phyloP scores from a whole-genome alignment of 352 stramenopile genomes.

The Pythium brassicae region DNA sequence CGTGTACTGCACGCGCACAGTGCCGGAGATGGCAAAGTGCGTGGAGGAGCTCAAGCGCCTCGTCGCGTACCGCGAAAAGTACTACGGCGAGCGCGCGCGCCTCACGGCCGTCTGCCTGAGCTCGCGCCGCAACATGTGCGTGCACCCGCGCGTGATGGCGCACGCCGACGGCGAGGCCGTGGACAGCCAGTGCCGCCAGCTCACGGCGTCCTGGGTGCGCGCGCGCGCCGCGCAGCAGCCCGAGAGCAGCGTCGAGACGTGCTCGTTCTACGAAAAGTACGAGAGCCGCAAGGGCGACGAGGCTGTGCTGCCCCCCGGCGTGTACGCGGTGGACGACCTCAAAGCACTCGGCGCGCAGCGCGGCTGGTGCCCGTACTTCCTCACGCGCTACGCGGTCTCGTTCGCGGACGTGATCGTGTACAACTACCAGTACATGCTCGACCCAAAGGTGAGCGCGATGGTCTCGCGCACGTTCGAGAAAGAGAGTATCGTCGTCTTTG shows the following conservation, averaged over 20 bases:
- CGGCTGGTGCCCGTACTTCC: constrained; percentile 98
- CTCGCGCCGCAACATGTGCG: constrained; percentile 97
- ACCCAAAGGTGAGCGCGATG: constrained; percentile 93
- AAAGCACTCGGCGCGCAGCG: constrained; percentile 89
- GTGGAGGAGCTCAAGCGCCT: constrained; percentile 98
- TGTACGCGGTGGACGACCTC: constrained; percentile 97
- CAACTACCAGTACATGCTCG: constrained; percentile 99
- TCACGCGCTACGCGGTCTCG: constrained; percentile 96
- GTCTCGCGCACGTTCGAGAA: constrained; percentile 94
- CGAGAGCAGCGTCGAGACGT: constrained; percentile 56
- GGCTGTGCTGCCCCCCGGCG: constrained; percentile 85
- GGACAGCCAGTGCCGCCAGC: constrained; percentile 94
- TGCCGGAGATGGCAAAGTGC: constrained; percentile 98
- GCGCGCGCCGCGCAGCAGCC: constrained; percentile 46
- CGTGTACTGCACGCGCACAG: constrained; percentile 99
- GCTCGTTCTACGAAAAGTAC: constrained; percentile 91
- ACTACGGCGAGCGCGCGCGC: constrained; percentile 49
- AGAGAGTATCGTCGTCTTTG: constrained; percentile 94
- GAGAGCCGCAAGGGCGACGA: constrained; percentile 86
- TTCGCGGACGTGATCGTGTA: constrained; percentile 98
- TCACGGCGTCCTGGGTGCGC: constrained; percentile 98
- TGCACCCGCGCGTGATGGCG: constrained; percentile 94
- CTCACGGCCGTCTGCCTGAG: constrained; percentile 89
- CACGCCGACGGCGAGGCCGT: constrained; percentile 96
- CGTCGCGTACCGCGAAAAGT: constrained; percentile 68